Evolutionary conservation across 805 yeast genomes (phyloP).

Genomic region (Candida hungchunana): DNA sequence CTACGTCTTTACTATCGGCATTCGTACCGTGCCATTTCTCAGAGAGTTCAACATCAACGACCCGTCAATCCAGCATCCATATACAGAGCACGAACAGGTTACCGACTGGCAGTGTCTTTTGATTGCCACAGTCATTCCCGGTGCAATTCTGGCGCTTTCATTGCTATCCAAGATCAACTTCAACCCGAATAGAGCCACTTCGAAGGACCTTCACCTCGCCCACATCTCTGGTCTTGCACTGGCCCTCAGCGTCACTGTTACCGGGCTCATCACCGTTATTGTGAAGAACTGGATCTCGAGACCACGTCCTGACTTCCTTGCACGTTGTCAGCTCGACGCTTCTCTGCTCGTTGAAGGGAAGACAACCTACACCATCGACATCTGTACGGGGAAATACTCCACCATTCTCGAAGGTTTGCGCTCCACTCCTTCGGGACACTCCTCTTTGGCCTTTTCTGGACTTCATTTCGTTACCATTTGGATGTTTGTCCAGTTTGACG

Average conservation of each 20-base stretch:
- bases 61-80: conserved; percentile 30
- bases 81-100: conserved; percentile 13
- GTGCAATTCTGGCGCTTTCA: conserved; percentile 1
- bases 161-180: conserved; percentile 6
- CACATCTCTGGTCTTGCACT: conserved; percentile 16
- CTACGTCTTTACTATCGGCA: conserved; percentile 10
- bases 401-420: conserved; percentile 64
- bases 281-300: conserved; percentile 82
- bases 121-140: conserved; percentile 5
- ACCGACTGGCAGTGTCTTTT: conserved; percentile 7
- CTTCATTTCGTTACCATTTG: conserved; percentile 57
- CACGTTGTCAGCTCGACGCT: conserved; percentile 72
- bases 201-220: conserved; percentile 11
- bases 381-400: conserved; percentile 47
- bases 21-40: conserved; percentile 25
- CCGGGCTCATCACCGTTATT: conserved; percentile 27
- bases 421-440: conserved; percentile 80
- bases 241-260: conserved; percentile 10
- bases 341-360: conserved; percentile 18
- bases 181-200: conserved; percentile 3
- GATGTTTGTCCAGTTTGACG: conserved; percentile 35
- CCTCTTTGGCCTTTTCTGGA: conserved; percentile 64
- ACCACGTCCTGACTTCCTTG: conserved; percentile 85
- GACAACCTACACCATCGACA: conserved; percentile 34
- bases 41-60: conserved; percentile 30